Evolutionary conservation across 495 filamentous ascomycete genomes (phyloP).

Genomic region (Hypoxylon lenormandii): DNA sequence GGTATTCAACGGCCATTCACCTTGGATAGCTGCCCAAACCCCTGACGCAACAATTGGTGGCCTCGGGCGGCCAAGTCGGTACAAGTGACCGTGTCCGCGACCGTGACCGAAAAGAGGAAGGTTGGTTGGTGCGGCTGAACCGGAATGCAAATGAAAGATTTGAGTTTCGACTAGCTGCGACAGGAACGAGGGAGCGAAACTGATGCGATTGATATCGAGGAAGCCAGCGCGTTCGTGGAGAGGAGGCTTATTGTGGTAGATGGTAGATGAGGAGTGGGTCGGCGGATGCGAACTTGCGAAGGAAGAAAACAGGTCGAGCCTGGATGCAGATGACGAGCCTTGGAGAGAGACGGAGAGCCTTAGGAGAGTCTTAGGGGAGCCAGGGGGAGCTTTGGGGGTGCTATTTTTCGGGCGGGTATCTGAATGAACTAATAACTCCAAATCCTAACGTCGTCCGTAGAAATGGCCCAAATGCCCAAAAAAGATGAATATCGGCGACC

Average conservation of each 20-base stretch:
- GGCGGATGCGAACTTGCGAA: conserved; percentile 18
- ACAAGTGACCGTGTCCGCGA: conserved; percentile 31
- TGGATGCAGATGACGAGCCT: conserved; percentile 35
- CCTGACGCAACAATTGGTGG: conserved; percentile 46
- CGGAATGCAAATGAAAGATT: conserved; percentile 16
- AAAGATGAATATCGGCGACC: conserved; percentile 7
- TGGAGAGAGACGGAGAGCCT: not conserved
- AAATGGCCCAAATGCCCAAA: conserved; percentile 36
- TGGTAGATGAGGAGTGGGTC: conserved; percentile 43
- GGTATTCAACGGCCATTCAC: conserved; percentile 30
- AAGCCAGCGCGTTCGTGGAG: conserved; percentile 31
- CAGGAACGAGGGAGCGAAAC: conserved; percentile 2
- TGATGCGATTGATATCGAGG: conserved; percentile 35
- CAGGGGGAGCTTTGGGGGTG: conserved; percentile 19
- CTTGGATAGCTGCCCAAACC: conserved; percentile 45
- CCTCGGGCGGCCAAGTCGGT: conserved; percentile 37
- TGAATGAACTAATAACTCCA: conserved; percentile 39
- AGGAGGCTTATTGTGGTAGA: conserved; percentile 38
- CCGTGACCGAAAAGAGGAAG: conserved; percentile 20
- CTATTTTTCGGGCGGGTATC: conserved; percentile 29
- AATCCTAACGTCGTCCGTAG: conserved; percentile 29
- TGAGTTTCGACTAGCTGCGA: conserved; percentile 13
- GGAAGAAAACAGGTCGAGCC: conserved; percentile 17
- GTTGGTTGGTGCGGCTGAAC: conserved; percentile 33
- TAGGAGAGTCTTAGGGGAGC: too few species aligned